Evolutionary conservation across 768 basidiomycete species (phyloP).

Genomic region (Phylloporus rhodoxanthus): DNA sequence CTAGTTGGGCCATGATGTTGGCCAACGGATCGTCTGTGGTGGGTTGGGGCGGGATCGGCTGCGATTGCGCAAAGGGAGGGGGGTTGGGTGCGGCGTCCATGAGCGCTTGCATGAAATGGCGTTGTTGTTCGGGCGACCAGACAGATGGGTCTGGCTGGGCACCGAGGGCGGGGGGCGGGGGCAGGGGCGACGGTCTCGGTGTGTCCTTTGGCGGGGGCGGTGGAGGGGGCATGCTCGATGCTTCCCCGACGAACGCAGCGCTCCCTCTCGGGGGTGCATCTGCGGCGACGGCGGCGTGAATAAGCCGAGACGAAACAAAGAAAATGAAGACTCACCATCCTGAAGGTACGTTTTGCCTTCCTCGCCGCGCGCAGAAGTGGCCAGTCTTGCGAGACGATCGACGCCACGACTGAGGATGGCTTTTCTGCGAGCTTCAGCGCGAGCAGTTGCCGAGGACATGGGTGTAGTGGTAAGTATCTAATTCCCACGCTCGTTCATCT

Average conservation of each 20-base stretch:
- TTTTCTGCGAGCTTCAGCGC: constrained; percentile 71
- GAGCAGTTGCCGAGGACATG: constrained; percentile 50
- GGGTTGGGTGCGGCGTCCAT: constrained; percentile 37
- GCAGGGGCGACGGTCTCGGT: constrained; percentile 22
- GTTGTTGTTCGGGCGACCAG: constrained; percentile 67
- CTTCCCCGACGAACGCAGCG: constrained; percentile 36
- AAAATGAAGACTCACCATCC: constrained; percentile 32
- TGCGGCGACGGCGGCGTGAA: neutral
- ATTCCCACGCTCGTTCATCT: neutral
- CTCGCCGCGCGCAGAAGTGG: constrained; percentile 67
- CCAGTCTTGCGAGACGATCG: constrained; percentile 75
- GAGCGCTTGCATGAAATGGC: constrained; percentile 62
- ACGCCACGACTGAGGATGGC: constrained; percentile 68
- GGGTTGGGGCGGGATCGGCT: neutral
- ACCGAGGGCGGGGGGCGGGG: constrained; percentile 20
- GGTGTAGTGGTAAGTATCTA: neutral
- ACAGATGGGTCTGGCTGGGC: constrained; percentile 46
- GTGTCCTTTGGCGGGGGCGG: constrained; percentile 18
- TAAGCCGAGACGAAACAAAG: neutral
- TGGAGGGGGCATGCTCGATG: constrained; percentile 27
- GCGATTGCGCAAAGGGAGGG: constrained; percentile 16
- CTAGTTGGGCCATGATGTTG: constrained; percentile 34
- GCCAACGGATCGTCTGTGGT: constrained; percentile 42
- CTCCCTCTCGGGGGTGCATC: constrained; percentile 11
- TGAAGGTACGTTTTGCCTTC: constrained; percentile 53